Conservation (phyloP, 1,284 basidiomycete genomes). For the Heterobasidion irregulare region DNA sequence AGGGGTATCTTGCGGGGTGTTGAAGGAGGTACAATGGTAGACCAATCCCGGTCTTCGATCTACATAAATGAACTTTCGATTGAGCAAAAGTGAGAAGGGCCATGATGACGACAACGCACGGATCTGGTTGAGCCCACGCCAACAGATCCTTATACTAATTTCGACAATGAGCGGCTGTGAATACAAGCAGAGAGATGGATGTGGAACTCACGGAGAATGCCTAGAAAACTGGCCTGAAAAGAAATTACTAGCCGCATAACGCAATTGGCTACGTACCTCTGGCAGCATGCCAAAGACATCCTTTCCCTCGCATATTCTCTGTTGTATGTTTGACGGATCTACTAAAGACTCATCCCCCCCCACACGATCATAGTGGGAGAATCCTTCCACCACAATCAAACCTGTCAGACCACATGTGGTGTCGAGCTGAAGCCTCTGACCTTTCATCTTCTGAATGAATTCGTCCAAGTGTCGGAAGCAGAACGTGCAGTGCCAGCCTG, state of each 20-base stretch:
- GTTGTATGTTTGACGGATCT: slow-evolving; percentile 44
- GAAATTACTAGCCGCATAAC: neutral
- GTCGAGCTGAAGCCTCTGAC: too few species aligned
- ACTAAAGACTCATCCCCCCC: slow-evolving; percentile 40
- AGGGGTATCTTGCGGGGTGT: neutral
- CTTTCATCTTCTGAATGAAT: slow-evolving; percentile 51
- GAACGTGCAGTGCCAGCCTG: slow-evolving; percentile 57
- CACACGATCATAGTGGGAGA: slow-evolving; percentile 60
- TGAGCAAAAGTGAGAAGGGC: too few species aligned
- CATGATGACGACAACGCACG: too few species aligned
- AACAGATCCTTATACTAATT: too few species aligned
- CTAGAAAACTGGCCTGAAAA: neutral
- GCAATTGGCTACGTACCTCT: slow-evolving; percentile 38
- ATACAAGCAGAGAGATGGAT: neutral
- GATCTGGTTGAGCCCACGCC: too few species aligned
- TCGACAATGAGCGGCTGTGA: neutral
- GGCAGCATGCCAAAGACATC: slow-evolving; percentile 65
- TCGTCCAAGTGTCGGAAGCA: slow-evolving; percentile 58
- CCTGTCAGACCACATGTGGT: too few species aligned
- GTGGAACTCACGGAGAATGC: neutral
- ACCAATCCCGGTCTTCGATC: neutral
- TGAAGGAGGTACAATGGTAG: neutral
- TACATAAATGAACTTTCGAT: too few species aligned
- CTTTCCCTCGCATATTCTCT: slow-evolving; percentile 50
- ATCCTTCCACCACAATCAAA: slow-evolving; percentile 22